These are phyloP conservation scores for Xanthoconium separans DNA, from an alignment of 1,284 basidiomycete genomes.

Conservation along the genomic window DNA sequence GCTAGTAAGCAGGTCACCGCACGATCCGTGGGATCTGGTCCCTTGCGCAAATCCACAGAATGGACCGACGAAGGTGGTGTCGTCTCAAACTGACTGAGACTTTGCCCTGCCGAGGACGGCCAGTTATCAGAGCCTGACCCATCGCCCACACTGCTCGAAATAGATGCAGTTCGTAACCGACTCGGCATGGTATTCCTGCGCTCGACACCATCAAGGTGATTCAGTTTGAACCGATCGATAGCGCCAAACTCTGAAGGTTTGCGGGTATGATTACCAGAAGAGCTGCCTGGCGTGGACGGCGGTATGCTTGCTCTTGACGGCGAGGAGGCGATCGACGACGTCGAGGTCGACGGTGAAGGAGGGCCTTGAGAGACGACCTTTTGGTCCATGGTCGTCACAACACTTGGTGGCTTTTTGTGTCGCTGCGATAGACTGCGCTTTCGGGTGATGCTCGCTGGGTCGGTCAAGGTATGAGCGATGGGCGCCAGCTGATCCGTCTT, in stretches of 20 bases:
- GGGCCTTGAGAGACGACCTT: slow-evolving; percentile 64
- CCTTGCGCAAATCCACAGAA: slow-evolving; percentile 72
- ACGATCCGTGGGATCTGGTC: slow-evolving; percentile 69
- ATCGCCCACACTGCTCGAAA: slow-evolving; percentile 71
- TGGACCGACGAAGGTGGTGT: slow-evolving; percentile 79
- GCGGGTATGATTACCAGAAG: slow-evolving; percentile 60
- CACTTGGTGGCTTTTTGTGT: slow-evolving; percentile 73
- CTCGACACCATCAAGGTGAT: slow-evolving; percentile 68
- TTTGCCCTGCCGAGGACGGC: slow-evolving; percentile 57
- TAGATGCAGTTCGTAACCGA: slow-evolving; percentile 83
- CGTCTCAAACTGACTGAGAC: slow-evolving; percentile 50
- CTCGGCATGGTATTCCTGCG: slow-evolving; percentile 88
- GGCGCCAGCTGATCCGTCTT: slow-evolving; percentile 80
- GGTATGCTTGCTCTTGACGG: slow-evolving; percentile 75
- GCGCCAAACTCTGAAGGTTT: slow-evolving; percentile 85
- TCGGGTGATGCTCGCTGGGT: slow-evolving; percentile 54
- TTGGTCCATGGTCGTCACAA: slow-evolving; percentile 66
- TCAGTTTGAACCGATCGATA: slow-evolving; percentile 83
- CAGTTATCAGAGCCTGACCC: slow-evolving; percentile 76
- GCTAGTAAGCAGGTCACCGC: slow-evolving; percentile 91
- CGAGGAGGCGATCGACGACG: slow-evolving; percentile 89
- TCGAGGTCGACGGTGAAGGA: slow-evolving; percentile 89
- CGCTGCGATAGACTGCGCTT: slow-evolving; percentile 73
- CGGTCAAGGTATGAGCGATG: slow-evolving; percentile 68
- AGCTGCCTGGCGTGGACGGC: slow-evolving; percentile 67